These are phyloP conservation scores for Collariella sp. DNA, from an alignment of 495 filamentous ascomycete genomes.

Conservation along the genomic window DNA sequence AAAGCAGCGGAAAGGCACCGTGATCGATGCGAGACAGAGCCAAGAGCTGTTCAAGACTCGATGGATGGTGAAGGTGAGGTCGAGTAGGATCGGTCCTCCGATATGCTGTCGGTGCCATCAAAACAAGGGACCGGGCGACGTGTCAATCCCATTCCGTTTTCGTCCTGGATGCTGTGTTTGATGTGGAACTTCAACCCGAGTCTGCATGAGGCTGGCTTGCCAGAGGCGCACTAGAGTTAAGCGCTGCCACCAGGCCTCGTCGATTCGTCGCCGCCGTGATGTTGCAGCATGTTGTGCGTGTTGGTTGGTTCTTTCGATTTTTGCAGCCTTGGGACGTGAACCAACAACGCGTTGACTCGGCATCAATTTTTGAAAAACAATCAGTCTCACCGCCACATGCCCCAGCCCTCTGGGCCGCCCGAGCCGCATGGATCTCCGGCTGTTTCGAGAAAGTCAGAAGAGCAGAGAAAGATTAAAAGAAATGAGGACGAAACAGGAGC, in stretches of 20 bases:
- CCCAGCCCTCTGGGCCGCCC: background rate
- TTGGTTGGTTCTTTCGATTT: background rate
- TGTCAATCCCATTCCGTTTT: no score
- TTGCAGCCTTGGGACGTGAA: background rate
- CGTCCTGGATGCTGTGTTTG: background rate
- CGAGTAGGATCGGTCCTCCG: no score
- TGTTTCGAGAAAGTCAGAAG: background rate
- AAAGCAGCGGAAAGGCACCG: no score
- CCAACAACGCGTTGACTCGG: background rate
- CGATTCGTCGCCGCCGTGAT: background rate
- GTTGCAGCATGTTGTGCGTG: background rate
- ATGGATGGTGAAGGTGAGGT: no score
- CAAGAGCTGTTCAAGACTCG: no score
- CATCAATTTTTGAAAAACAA: conserved; percentile 3
- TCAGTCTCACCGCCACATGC: background rate
- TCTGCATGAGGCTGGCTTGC: background rate
- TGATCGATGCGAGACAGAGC: no score
- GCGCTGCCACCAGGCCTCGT: background rate
- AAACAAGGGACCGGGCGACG: no score
- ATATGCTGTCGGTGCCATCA: no score
- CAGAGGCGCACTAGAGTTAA: background rate
- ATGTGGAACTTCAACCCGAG: background rate
- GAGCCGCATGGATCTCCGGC: background rate
- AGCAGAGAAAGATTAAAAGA: no score
- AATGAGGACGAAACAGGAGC: no score